Percentiles rank a stretch among this genome's conserved stretches.
phyloP scores from a whole-genome alignment of 2,329 filamentous ascomycete species.

The Xylariaceae sp. region DNA sequence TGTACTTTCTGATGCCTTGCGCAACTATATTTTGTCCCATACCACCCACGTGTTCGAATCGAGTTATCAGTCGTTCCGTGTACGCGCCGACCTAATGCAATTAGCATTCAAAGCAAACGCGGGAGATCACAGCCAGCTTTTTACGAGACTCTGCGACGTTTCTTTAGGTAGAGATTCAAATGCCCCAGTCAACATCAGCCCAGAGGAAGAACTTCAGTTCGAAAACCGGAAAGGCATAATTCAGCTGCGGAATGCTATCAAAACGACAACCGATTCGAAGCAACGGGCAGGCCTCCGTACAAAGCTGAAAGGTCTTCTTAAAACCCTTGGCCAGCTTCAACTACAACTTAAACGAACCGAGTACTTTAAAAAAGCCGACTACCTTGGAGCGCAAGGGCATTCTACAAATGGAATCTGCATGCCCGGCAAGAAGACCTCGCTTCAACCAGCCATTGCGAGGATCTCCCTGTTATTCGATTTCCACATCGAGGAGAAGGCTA shows the following conservation, averaged over 20 bases:
- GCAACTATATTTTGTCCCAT: constrained; percentile 5
- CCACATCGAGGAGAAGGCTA: constrained; percentile 1
- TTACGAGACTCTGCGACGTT: constrained; percentile 5
- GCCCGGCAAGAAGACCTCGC: not conserved
- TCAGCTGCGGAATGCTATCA: constrained; percentile 5
- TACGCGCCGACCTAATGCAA: constrained; percentile 5
- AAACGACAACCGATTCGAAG: constrained; percentile 2
- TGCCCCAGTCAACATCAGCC: constrained; percentile 6
- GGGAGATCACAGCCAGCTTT: constrained; percentile 6
- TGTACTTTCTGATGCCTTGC: constrained; percentile 5
- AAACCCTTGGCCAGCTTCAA: constrained; percentile 3
- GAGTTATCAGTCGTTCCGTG: constrained; percentile 4
- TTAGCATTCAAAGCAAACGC: constrained; percentile 6
- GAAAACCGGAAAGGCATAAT: constrained; percentile 2
- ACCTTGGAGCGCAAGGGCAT: constrained; percentile 3
- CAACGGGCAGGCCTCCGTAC: constrained; percentile 1
- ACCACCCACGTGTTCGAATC: constrained; percentile 4
- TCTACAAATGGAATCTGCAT: not conserved
- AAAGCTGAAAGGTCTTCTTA: constrained; percentile 4
- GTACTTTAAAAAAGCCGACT: constrained; percentile 6
- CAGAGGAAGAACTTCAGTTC: constrained; percentile 3
- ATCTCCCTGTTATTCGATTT: constrained; percentile 3
- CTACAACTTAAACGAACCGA: constrained; percentile 1
- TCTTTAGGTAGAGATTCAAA: constrained; percentile 2
- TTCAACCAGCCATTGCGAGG: constrained; percentile 3